Conservation (phyloP, 2,329 filamentous ascomycete species). For the Tolypocladium endophyticum region DNA sequence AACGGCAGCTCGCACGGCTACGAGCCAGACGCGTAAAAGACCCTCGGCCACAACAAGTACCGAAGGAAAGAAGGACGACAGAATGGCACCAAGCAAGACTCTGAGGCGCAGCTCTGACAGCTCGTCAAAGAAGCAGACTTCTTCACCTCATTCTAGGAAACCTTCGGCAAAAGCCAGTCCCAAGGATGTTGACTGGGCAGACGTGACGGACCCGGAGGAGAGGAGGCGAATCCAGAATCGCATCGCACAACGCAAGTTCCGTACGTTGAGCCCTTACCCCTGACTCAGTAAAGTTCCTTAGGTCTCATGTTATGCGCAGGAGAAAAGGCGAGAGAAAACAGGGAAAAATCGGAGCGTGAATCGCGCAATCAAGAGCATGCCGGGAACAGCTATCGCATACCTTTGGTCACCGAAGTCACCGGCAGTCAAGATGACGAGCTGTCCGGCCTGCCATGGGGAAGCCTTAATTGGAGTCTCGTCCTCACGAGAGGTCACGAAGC, state of each 20-base stretch:
- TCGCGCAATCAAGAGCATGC: constrained; percentile 53
- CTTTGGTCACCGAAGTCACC: constrained; percentile 44
- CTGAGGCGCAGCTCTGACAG: constrained; percentile 12
- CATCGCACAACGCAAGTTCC: constrained; percentile 65
- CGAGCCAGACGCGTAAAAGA: constrained; percentile 8
- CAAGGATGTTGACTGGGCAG: constrained; percentile 55
- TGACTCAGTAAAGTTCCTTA: not conserved
- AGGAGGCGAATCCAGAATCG: constrained; percentile 67
- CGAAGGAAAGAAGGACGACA: not conserved
- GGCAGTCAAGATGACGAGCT: constrained; percentile 36
- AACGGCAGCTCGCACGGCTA: not conserved
- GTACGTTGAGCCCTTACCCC: constrained; percentile 32
- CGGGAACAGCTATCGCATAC: constrained; percentile 52
- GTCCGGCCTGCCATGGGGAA: constrained; percentile 63
- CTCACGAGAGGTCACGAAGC: constrained; percentile 39
- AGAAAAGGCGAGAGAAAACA: constrained; percentile 58
- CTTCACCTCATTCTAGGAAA: constrained; percentile 24
- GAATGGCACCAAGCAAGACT: constrained; percentile 2
- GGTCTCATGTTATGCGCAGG: constrained; percentile 31
- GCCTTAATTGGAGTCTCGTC: constrained; percentile 49
- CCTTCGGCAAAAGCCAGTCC: constrained; percentile 22
- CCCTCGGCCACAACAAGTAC: constrained; percentile 1
- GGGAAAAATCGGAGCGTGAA: constrained; percentile 54
- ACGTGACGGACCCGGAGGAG: constrained; percentile 59
- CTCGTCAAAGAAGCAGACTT: constrained; percentile 15